A percentile compares a stretch with the other conserved stretches of the same genome.
These are phyloP conservation scores for Urochloa ruziziensis DNA, from an alignment of 176 grass and related monocot species.

Conservation along the genomic window DNA sequence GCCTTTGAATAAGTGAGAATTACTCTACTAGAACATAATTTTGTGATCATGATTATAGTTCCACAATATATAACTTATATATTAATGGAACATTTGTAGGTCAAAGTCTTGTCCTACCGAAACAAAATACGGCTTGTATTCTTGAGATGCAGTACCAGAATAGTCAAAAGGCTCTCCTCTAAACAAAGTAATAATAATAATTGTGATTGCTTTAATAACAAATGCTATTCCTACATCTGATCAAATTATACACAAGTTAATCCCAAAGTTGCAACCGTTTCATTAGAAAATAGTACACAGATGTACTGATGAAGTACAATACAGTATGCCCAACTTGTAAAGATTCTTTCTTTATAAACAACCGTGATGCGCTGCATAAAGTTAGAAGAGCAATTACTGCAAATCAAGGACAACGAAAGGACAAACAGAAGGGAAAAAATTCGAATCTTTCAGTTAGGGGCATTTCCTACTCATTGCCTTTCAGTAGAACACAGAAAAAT, in stretches of 20 bases:
- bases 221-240: neutral
- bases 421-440: neutral
- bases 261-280: neutral
- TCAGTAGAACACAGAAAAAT: neutral
- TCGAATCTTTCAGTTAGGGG: conserved; percentile 15
- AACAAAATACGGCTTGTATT: neutral
- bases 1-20: neutral
- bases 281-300: neutral
- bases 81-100: neutral
- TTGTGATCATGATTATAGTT: neutral
- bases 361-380: neutral
- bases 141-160: neutral
- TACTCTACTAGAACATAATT: neutral
- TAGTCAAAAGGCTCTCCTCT: neutral
- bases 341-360: conserved; percentile 27
- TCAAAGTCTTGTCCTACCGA: neutral
- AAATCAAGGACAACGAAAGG: neutral
- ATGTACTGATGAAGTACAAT: neutral
- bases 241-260: neutral
- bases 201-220: neutral
- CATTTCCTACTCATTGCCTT: neutral
- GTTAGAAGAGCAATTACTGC: conserved; percentile 25
- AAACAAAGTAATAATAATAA: neutral
- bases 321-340: conserved; percentile 12
- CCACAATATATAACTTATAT: neutral